phyloP scores from a whole-genome alignment of 2,329 filamentous ascomycete species.

The Talaromyces rugulosus region DNA sequence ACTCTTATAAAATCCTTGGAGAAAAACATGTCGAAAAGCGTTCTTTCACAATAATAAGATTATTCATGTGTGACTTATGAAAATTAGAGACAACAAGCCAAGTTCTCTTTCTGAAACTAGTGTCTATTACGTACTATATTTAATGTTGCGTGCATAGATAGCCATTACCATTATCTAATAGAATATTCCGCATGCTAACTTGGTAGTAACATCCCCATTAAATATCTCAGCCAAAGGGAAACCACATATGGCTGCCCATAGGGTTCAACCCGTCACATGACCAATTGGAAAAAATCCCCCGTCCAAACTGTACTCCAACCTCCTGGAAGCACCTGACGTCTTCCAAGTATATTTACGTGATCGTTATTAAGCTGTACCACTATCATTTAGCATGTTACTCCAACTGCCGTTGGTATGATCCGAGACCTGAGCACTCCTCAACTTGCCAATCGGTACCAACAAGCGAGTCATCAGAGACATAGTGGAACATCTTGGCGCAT shows the following conservation, averaged over 20 bases:
- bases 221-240: background rate
- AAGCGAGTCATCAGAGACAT: background rate
- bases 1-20: background rate
- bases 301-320: background rate
- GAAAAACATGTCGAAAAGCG: background rate
- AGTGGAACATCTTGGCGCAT: background rate
- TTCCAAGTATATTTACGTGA: background rate
- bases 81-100: background rate
- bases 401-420: background rate
- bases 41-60: background rate
- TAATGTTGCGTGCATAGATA: background rate
- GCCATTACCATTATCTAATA: background rate
- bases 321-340: background rate
- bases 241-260: background rate
- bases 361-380: background rate
- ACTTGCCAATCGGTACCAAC: background rate
- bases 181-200: background rate
- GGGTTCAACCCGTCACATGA: background rate
- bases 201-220: background rate
- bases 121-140: background rate
- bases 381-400: background rate
- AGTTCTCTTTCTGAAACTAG: background rate
- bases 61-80: background rate
- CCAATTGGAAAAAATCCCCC: background rate
- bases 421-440: background rate